Evolutionary conservation across 2,329 filamentous ascomycete genomes (phyloP).

Genomic region (Pleurostoma richardsiae): DNA sequence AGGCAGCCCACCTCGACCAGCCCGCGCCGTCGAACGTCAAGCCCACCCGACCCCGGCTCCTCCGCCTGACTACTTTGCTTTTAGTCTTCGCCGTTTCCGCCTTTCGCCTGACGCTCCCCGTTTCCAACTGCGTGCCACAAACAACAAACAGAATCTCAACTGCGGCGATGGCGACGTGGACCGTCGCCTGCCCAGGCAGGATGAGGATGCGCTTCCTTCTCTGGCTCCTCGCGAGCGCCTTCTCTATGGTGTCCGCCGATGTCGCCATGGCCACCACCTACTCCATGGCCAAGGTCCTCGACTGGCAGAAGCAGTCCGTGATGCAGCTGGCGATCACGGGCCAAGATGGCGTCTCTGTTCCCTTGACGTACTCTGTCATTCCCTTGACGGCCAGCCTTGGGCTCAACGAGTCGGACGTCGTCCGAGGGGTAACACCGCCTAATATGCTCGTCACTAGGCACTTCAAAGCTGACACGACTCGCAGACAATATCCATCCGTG

Average conservation of each 20-base stretch:
- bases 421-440: conserved; percentile 27
- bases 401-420: conserved; percentile 30
- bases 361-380: conserved; percentile 34
- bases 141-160: neutral
- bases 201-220: conserved; percentile 26
- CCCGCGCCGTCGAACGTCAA: neutral
- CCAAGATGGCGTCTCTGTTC: conserved; percentile 13
- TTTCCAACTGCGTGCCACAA: too few species aligned
- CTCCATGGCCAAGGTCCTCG: conserved; percentile 25
- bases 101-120: conserved; percentile 7
- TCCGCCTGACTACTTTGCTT: too few species aligned
- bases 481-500: conserved; percentile 38
- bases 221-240: conserved; percentile 22
- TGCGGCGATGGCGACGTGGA: conserved; percentile 27
- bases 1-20: conserved; percentile 10
- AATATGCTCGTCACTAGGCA: neutral
- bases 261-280: conserved; percentile 18
- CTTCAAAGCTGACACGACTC: conserved; percentile 9
- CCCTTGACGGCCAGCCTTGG: conserved; percentile 37
- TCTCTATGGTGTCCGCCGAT: conserved; percentile 25
- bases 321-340: conserved; percentile 34
- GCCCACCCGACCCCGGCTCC: too few species aligned
- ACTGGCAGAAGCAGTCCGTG: conserved; percentile 30
- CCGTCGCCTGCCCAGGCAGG: conserved; percentile 21
- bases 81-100: too few species aligned